Percentiles rank a stretch among this genome's conserved stretches.
These are phyloP conservation scores for Candida boleticola DNA, from an alignment of 805 yeast species.

Conservation along the genomic window DNA sequence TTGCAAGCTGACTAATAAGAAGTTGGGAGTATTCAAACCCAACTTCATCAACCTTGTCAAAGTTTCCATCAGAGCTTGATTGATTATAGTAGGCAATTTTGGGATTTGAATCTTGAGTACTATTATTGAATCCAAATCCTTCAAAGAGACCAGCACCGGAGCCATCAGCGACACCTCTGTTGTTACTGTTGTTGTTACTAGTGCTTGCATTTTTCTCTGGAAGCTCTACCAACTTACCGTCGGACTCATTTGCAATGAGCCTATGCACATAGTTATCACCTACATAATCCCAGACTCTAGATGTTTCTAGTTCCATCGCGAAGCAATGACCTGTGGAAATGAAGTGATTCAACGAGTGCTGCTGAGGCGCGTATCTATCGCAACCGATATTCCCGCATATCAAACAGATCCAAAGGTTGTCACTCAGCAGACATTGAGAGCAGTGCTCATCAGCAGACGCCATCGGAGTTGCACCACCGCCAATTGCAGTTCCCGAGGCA, in stretches of 20 bases:
- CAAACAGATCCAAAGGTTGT: slow-evolving; percentile 83
- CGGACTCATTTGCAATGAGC: slow-evolving; percentile 76
- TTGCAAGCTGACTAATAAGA: slow-evolving; percentile 74
- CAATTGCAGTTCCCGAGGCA: background rate
- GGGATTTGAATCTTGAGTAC: slow-evolving; percentile 6
- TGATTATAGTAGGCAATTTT: slow-evolving; percentile 6
- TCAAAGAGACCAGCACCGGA: slow-evolving; percentile 2
- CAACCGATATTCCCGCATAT: slow-evolving; percentile 93
- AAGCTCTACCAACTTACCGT: slow-evolving; percentile 86
- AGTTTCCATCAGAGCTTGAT: slow-evolving; percentile 13
- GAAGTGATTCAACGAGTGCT: slow-evolving; percentile 84
- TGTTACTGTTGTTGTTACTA: slow-evolving; percentile 4
- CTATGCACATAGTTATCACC: slow-evolving; percentile 90
- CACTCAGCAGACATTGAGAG: slow-evolving; percentile 52
- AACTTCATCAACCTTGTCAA: slow-evolving; percentile 50
- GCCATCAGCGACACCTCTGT: background rate
- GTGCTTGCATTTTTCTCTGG: slow-evolving; percentile 28
- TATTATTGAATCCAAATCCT: slow-evolving; percentile 4
- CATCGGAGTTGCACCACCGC: slow-evolving; percentile 11
- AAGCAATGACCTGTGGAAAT: slow-evolving; percentile 79
- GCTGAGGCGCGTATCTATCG: slow-evolving; percentile 74
- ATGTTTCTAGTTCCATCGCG: slow-evolving; percentile 82
- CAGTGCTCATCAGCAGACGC: slow-evolving; percentile 38
- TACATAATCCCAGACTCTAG: slow-evolving; percentile 93
- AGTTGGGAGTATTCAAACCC: slow-evolving; percentile 80